Evolutionary conservation across 1,284 basidiomycete genomes (phyloP).

Genomic region (Fomitopsis schrenkii): DNA sequence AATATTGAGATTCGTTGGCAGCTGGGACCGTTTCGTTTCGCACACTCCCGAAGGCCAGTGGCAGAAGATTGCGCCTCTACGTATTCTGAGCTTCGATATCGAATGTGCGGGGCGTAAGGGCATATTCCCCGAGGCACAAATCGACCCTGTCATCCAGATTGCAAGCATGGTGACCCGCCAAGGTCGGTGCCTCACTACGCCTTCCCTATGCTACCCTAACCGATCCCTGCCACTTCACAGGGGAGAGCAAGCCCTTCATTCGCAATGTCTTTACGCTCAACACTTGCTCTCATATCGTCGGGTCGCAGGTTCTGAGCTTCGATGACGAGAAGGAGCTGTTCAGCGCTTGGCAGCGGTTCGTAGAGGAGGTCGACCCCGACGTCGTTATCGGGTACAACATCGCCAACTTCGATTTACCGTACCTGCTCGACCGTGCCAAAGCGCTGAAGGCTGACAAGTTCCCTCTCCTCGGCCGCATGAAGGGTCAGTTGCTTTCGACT

Average conservation of each 20-base stretch:
- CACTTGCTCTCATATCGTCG: constrained; percentile 89
- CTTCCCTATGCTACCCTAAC: background rate
- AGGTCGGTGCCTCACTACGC: constrained; percentile 45
- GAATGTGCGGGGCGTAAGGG: constrained; percentile 96
- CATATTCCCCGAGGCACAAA: constrained; percentile 86
- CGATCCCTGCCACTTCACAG: constrained; percentile 33
- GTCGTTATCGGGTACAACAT: constrained; percentile 95
- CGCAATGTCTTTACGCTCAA: constrained; percentile 96
- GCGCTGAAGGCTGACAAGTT: constrained; percentile 74
- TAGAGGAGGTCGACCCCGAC: constrained; percentile 87
- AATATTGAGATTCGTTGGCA: constrained; percentile 25
- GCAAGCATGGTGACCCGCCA: constrained; percentile 97
- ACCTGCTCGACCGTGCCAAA: constrained; percentile 86
- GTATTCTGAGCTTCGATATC: constrained; percentile 95
- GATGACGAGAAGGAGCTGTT: constrained; percentile 73
- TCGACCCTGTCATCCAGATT: constrained; percentile 94
- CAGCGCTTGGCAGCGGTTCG: constrained; percentile 79
- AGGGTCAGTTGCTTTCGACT: constrained; percentile 39
- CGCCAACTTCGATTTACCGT: constrained; percentile 90
- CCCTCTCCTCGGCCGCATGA: constrained; percentile 75
- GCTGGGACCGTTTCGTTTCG: constrained; percentile 81
- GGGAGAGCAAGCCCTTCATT: constrained; percentile 88
- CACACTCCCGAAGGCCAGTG: constrained; percentile 88
- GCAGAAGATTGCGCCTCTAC: constrained; percentile 86
- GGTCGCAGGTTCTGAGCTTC: constrained; percentile 90